Base-by-base conservation (phyloP, 768 basidiomycete species). In the Amanita subjunquillea region DNA sequence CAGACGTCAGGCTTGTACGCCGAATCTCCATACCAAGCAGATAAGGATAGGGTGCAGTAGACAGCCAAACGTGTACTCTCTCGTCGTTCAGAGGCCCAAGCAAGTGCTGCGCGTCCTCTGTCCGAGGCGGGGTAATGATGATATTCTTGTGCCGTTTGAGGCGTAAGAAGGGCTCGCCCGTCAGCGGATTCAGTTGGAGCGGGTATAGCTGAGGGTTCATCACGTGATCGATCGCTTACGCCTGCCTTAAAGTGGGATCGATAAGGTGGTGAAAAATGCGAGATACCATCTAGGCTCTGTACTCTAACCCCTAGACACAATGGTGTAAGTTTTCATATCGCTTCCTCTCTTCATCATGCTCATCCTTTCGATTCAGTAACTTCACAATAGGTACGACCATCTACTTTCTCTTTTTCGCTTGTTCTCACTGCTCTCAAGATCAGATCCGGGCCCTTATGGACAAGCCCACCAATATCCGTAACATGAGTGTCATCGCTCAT, bases 401-500 rank as follows among this genome's bases (percentile, higher is more conserved):
- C 22, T 29, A 20, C 6, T 1, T 38, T 23, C 15, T 38, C 42
- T 25, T 54, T 49, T 36, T 12, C 54, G 52, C 27, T 29, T 30
- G 3, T 1, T 40, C 56, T 59, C 17, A 50, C 10, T 54, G 27
- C 37, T 48, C 42, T 53, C 56, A 60, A 91, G 89, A 90, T 68
- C 88, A 93, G 75, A 82, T 93, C 63, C 85, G 91, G 66, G 73
- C 54, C 59, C 85, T 93, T 58, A 93, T 93, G 91, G 87, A 92
- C 79, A 72, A 69, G 67, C 82, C 90, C 61, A 91, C 89, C 52
- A 93, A 92, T 71, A 92, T 93, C 66, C 87, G 90, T 73, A 91
- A 91, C 77, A 91, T 91, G 89, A 87, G 84, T 80, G 88, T 90
- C 64, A 90, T 90, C 65, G 90, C 90, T 62, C 88, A 91, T 72